These are phyloP conservation scores for Pulveroboletus ravenelii DNA, from an alignment of 768 basidiomycete species.

Conservation along the genomic window DNA sequence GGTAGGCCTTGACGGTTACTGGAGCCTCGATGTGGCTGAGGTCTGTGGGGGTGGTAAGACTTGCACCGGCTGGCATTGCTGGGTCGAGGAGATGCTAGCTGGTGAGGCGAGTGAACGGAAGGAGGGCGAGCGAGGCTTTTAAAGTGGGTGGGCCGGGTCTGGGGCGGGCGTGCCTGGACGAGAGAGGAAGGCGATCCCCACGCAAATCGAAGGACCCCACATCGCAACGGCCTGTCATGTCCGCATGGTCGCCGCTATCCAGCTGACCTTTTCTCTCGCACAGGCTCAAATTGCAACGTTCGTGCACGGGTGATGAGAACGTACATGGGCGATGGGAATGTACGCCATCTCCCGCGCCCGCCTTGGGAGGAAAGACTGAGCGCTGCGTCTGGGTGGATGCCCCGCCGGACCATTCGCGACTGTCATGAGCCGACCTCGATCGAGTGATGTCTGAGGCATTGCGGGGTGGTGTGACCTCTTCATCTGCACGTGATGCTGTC, in stretches of 20 bases:
- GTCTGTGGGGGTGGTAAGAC: background rate
- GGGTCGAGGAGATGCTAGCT: background rate
- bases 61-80: constrained; percentile 17
- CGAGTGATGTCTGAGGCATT: too few relatives aligned
- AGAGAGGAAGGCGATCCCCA: background rate
- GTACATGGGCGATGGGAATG: too few relatives aligned
- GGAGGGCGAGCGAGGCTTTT: background rate
- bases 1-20: constrained; percentile 23
- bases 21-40: constrained; percentile 17
- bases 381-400: too few relatives aligned
- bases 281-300: too few relatives aligned
- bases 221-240: constrained; percentile 20
- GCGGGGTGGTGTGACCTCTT: too few relatives aligned
- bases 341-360: too few relatives aligned
- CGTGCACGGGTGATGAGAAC: too few relatives aligned
- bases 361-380: too few relatives aligned
- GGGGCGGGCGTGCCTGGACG: too few relatives aligned
- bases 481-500: too few relatives aligned
- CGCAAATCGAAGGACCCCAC: constrained; percentile 12
- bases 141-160: background rate
- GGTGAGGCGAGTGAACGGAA: background rate
- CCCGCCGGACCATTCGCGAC: too few relatives aligned
- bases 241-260: constrained; percentile 13
- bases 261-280: background rate
- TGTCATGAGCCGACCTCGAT: too few relatives aligned